Evolutionary conservation across 2,329 filamentous ascomycete genomes (phyloP).

Genomic region (Ilyonectria sp.): DNA sequence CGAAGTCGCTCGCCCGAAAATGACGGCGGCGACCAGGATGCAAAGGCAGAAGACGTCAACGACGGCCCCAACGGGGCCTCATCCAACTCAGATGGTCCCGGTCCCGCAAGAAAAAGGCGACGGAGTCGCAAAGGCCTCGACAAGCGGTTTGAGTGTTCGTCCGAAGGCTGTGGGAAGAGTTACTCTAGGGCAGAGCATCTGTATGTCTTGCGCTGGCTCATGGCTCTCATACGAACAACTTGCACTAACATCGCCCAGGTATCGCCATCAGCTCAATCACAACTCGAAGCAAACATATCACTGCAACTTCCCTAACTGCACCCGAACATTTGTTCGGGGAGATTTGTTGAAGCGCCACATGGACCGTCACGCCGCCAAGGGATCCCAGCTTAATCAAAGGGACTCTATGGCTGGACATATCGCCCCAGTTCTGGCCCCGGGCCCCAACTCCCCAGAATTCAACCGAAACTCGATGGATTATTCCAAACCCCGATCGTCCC

Average conservation of each 20-base stretch:
- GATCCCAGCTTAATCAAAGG: slow-evolving; percentile 82
- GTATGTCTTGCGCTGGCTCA: slow-evolving; percentile 63
- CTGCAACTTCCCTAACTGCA: slow-evolving; percentile 93
- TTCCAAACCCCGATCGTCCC: slow-evolving; percentile 55
- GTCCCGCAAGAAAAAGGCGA: slow-evolving; percentile 76
- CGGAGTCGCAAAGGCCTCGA: slow-evolving; percentile 84
- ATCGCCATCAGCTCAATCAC: slow-evolving; percentile 96
- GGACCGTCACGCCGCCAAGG: slow-evolving; percentile 85
- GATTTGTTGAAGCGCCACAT: slow-evolving; percentile 91
- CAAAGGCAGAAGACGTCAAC: slow-evolving; percentile 53
- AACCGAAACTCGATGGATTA: slow-evolving; percentile 60
- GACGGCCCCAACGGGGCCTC: slow-evolving; percentile 59
- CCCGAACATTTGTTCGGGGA: slow-evolving; percentile 91
- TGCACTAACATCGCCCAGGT: slow-evolving; percentile 57
- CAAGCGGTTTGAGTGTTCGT: slow-evolving; percentile 87
- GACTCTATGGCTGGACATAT: slow-evolving; percentile 64
- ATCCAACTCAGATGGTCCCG: slow-evolving; percentile 68
- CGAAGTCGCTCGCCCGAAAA: slow-evolving; percentile 61
- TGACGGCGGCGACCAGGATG: slow-evolving; percentile 59
- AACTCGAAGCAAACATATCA: slow-evolving; percentile 95
- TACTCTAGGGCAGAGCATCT: slow-evolving; percentile 97
- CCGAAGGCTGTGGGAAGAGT: slow-evolving; percentile 92
- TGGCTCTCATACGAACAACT: neutral
- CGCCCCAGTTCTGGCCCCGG: slow-evolving; percentile 57
- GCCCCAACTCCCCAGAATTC: slow-evolving; percentile 64